Conservation (phyloP, 805 yeast species). For the Cyberlindnera americana region DNA sequence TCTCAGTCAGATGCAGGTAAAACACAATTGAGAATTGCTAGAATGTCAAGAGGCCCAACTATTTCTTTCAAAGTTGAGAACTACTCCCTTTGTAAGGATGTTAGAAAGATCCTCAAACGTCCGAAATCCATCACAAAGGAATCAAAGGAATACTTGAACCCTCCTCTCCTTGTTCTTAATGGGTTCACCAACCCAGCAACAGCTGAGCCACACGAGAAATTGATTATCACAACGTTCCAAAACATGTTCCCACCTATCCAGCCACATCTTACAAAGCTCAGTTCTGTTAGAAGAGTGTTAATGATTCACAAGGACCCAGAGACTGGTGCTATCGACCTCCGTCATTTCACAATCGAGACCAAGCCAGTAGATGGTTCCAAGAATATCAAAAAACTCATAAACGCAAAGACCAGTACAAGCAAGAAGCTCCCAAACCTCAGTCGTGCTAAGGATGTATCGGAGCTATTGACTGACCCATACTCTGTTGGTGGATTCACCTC, state of each 20-base stretch:
- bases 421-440: conserved; percentile 33
- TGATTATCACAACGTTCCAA: conserved; percentile 86
- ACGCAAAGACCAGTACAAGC: conserved; percentile 23
- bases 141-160: conserved; percentile 56
- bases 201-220: conserved; percentile 69
- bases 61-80: conserved; percentile 72
- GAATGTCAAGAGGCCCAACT: conserved; percentile 94
- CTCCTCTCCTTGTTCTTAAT: conserved; percentile 90
- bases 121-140: conserved; percentile 78
- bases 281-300: conserved; percentile 76
- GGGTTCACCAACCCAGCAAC: conserved; percentile 73
- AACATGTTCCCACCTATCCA: conserved; percentile 94
- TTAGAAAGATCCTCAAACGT: conserved; percentile 59
- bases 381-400: conserved; percentile 25
- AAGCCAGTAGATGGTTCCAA: conserved; percentile 64
- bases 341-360: conserved; percentile 89
- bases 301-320: conserved; percentile 71
- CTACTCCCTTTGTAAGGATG: conserved; percentile 81
- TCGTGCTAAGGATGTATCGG: conserved; percentile 71
- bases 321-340: conserved; percentile 71
- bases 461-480: conserved; percentile 78
- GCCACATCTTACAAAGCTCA: conserved; percentile 74
- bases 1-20: conserved; percentile 80
- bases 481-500: conserved; percentile 78
- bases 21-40: conserved; percentile 76